phyloP scores from a whole-genome alignment of 83 land plant genomes.

The Picea mariana region DNA sequence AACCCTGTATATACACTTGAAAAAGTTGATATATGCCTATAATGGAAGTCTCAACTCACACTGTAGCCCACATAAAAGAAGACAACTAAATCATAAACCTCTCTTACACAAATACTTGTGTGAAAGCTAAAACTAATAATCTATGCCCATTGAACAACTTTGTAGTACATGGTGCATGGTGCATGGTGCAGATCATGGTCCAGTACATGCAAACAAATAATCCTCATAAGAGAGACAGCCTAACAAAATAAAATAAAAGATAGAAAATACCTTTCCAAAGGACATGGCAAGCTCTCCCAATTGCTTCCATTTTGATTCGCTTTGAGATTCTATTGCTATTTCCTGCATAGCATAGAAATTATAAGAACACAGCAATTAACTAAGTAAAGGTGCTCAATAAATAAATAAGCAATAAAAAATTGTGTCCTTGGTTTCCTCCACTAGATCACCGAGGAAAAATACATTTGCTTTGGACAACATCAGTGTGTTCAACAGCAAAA shows the following conservation, averaged over 20 bases:
- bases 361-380: background rate
- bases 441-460: background rate
- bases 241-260: background rate
- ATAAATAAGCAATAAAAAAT: background rate
- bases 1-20: no score
- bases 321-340: constrained; percentile 77
- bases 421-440: background rate
- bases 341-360: constrained; percentile 45
- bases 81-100: no score
- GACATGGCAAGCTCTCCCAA: constrained; percentile 98
- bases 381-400: background rate
- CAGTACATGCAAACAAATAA: no score
- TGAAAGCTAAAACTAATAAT: no score
- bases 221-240: no score
- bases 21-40: no score
- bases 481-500: background rate
- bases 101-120: no score
- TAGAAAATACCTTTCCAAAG: constrained; percentile 72
- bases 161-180: no score
- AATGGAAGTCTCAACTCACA: no score
- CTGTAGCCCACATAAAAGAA: no score
- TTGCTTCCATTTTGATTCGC: constrained; percentile 98
- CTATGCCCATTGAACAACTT: no score
- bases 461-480: background rate
- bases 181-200: no score